A percentile compares a stretch with the other conserved stretches of the same genome.
phyloP scores from a whole-genome alignment of 1,139 yeast genomes.

The Yamadazyma triangularis region DNA sequence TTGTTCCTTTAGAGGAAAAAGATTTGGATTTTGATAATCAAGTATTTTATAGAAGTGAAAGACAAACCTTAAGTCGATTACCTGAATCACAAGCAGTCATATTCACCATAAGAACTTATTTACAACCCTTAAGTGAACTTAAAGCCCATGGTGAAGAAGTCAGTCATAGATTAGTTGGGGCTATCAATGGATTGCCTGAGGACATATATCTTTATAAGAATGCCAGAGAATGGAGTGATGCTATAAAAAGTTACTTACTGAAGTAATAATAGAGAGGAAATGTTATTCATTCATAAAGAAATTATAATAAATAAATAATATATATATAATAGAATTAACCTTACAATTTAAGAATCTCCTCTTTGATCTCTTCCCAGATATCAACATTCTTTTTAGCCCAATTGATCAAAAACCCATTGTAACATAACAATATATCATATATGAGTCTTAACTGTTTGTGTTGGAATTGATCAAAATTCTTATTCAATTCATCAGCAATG shows the following conservation, averaged over 20 bases:
- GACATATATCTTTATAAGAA: constrained; percentile 36
- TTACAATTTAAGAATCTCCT: constrained; percentile 29
- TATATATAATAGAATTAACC: too few relatives aligned
- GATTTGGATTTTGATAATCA: constrained; percentile 50
- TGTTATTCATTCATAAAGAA: too few relatives aligned
- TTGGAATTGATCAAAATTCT: constrained; percentile 49
- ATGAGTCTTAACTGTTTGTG: constrained; percentile 43
- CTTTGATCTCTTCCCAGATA: constrained; percentile 67
- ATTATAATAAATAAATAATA: too few relatives aligned
- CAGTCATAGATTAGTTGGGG: constrained; percentile 35
- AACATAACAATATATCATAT: constrained; percentile 42
- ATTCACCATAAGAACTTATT: constrained; percentile 62
- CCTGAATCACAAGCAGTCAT: constrained; percentile 51
- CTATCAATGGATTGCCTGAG: constrained; percentile 34
- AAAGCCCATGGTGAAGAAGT: constrained; percentile 49
- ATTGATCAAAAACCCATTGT: constrained; percentile 53
- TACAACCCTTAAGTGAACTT: constrained; percentile 52
- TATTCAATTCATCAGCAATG: constrained; percentile 48
- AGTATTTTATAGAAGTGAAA: constrained; percentile 56
- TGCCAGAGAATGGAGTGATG: constrained; percentile 38
- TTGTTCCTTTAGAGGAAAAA: constrained; percentile 25
- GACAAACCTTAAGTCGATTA: constrained; percentile 57
- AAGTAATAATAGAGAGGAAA: too few relatives aligned
- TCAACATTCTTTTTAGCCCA: constrained; percentile 73
- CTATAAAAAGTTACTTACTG: constrained; percentile 27